Percentiles rank a stretch among this genome's conserved stretches.
Conservation (phyloP, 2,329 filamentous ascomycete species). For the Monilinia laxa region DNA sequence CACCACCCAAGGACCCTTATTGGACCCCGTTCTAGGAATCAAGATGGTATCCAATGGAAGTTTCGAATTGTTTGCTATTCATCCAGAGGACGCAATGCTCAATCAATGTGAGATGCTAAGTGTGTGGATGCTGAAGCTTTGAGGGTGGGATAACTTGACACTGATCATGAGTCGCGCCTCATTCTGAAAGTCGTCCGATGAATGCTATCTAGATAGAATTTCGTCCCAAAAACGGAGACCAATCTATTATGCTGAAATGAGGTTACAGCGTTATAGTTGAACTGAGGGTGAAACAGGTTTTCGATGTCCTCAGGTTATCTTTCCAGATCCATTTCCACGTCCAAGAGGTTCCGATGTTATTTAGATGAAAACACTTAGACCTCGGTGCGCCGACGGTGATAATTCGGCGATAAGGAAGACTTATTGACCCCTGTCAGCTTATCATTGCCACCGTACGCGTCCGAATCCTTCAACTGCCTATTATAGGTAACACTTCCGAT, state of each 20-base stretch:
- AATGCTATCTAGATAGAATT: background rate
- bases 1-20: background rate
- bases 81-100: background rate
- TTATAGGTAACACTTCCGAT: background rate
- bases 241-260: background rate
- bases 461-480: slow-evolving; percentile 14
- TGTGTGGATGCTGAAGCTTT: background rate
- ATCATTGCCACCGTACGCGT: background rate
- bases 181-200: background rate
- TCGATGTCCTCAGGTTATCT: background rate
- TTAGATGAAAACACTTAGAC: background rate
- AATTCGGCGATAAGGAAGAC: slow-evolving; percentile 14
- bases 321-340: background rate
- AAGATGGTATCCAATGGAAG: background rate
- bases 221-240: background rate
- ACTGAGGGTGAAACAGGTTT: slow-evolving; percentile 2
- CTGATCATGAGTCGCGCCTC: background rate
- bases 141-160: background rate
- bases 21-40: no score
- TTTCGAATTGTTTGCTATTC: background rate
- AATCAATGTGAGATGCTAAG: background rate
- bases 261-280: background rate
- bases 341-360: slow-evolving; percentile 1
- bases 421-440: slow-evolving; percentile 8
- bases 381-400: slow-evolving; percentile 14